A percentile compares a stretch with the other conserved stretches of the same genome.
These are phyloP conservation scores for Penicillium sclerotiorum DNA, from an alignment of 2,329 filamentous ascomycete genomes.

Conservation along the genomic window DNA sequence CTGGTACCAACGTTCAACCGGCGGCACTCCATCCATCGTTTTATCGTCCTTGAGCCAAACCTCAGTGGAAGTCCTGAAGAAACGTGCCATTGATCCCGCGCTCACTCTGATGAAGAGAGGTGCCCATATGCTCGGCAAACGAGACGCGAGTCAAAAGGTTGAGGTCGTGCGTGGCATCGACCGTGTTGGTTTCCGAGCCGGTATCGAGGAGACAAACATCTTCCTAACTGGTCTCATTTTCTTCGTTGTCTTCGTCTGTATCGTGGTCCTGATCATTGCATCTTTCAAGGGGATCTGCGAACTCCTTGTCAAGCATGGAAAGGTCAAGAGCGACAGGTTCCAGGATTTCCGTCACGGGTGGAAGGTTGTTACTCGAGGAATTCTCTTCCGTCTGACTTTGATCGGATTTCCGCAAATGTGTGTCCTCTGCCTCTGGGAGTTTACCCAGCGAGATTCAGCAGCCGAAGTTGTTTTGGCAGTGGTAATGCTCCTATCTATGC, in stretches of 20 bases:
- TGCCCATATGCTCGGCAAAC: conserved; percentile 53
- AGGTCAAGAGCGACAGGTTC: conserved; percentile 84
- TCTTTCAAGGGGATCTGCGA: conserved; percentile 83
- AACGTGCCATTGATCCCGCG: conserved; percentile 49
- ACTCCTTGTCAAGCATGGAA: conserved; percentile 69
- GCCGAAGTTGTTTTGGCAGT: conserved; percentile 85
- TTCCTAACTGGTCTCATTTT: conserved; percentile 91
- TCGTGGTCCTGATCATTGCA: conserved; percentile 72
- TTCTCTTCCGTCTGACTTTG: conserved; percentile 84
- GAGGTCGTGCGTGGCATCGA: conserved; percentile 77
- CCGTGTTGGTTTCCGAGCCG: conserved; percentile 81
- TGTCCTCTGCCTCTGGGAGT: conserved; percentile 90
- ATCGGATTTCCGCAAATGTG: conserved; percentile 92
- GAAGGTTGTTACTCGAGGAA: conserved; percentile 89
- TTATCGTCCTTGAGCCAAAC: conserved; percentile 72
- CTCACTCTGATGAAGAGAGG: conserved; percentile 31
- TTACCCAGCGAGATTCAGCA: conserved; percentile 80
- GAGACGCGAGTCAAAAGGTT: conserved; percentile 47
- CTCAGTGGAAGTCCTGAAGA: conserved; percentile 81
- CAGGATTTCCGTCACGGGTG: conserved; percentile 92
- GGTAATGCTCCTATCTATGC: conserved; percentile 83
- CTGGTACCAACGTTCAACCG: conserved; percentile 94
- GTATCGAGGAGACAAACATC: conserved; percentile 87
- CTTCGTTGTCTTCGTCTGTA: conserved; percentile 79
- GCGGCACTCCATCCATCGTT: conserved; percentile 78